Evolutionary conservation across 192 early-diverging fungal species (phyloP), one percentile per base, ranked within the genome.

Genomic region (Backusella mclennaniae): DNA sequence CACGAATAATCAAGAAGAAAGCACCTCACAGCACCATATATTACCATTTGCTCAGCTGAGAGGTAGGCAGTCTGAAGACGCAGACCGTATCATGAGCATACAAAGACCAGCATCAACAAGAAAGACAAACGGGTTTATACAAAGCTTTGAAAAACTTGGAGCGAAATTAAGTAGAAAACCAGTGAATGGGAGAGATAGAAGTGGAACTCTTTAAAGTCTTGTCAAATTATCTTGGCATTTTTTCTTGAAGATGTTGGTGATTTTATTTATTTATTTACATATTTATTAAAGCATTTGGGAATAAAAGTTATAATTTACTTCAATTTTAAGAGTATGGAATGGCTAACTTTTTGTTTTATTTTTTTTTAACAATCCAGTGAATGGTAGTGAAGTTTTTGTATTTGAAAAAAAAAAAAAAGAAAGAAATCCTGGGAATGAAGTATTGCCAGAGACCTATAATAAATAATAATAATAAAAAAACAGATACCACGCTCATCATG

Each of bases 91-190:
- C 7, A 41, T 69, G 38, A 21, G n/a, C 36, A 38, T 38, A 36
- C 38, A 67, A 5, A 67, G 66, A 36, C 66, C 66, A 35, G 15
- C 66, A 31, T 33, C 17, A 12, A 33, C 29, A 33, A 67, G 38
- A 38, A 69, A 69, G 21, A 41, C 68, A 69, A 69, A 69, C 23
- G 68, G 68, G 8, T 39, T 69, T 69, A 69, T 39, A 69, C 35
- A 69, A 14, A 36, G 68, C n/a, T 69, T 69, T 41, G 68, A 35
- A 39, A 35, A 69, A 21, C 38, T 69, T 23, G 35, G 68, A 4
- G 35, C 21, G 1, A 36, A 23, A n/a, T 69, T 69, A 21, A 38
- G 68, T 41, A 69, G 68, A 15, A 35, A 23, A 26, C 56, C 56
- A 29, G 0, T 26, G 12, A 38, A 63, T 63, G 56, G 35, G 19